Evolutionary conservation across 768 basidiomycete genomes (phyloP).

Genomic region (Cyclocybe aegerita): DNA sequence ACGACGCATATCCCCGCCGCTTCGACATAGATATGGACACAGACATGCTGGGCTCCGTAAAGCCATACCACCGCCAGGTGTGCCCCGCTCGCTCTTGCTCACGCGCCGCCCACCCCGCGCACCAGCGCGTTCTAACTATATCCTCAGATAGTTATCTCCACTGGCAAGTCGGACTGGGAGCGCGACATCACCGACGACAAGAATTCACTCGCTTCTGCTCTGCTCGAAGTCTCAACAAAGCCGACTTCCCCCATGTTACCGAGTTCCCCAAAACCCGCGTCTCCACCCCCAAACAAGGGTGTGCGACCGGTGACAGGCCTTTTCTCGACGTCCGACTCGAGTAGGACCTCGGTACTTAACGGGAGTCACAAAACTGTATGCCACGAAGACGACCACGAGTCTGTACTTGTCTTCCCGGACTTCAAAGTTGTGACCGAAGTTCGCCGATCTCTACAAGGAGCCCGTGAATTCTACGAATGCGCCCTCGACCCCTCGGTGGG

Average conservation of each 20-base stretch:
- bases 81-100: constrained; percentile 4
- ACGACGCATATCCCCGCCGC: constrained; percentile 69
- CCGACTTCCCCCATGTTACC: constrained; percentile 4
- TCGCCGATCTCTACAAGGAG: constrained; percentile 59
- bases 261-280: constrained; percentile 24
- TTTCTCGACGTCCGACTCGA: constrained; percentile 55
- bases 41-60: constrained; percentile 82
- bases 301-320: constrained; percentile 47
- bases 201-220: constrained; percentile 67
- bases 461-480: constrained; percentile 64
- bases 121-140: constrained; percentile 2
- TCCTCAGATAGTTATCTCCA: constrained; percentile 79
- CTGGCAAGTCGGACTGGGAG: constrained; percentile 88
- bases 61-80: constrained; percentile 83
- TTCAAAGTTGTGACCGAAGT: constrained; percentile 82
- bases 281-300: constrained; percentile 28
- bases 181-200: constrained; percentile 72
- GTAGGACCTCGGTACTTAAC: constrained; percentile 72
- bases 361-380: constrained; percentile 78
- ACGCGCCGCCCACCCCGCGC: background rate
- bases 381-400: constrained; percentile 63
- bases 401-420: constrained; percentile 90
- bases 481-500: constrained; percentile 61
- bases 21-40: constrained; percentile 80
- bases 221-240: constrained; percentile 34